Evolutionary conservation across 1,139 yeast genomes (phyloP).

Genomic region (Pichia kudriavzevii): DNA sequence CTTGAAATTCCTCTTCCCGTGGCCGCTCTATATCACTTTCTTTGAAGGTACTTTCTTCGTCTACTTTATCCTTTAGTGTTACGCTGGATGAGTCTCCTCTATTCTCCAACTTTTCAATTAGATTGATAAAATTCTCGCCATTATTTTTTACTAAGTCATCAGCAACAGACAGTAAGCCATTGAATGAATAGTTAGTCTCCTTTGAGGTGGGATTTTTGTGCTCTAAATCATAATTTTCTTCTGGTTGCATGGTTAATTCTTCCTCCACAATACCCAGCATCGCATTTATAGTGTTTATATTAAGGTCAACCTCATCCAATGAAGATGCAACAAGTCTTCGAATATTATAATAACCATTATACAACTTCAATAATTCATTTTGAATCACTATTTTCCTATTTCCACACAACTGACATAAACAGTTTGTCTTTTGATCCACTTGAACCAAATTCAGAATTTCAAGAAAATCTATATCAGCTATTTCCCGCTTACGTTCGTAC

Average conservation of each 20-base stretch:
- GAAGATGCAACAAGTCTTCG: conserved; percentile 18
- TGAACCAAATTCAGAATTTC: conserved; percentile 61
- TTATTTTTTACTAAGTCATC: conserved; percentile 71
- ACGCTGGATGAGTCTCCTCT: conserved; percentile 28
- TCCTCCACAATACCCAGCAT: conserved; percentile 21
- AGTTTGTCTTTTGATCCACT: conserved; percentile 43
- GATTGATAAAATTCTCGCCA: conserved; percentile 65
- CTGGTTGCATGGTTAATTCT: conserved; percentile 14
- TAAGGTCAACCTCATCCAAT: conserved; percentile 20
- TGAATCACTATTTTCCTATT: conserved; percentile 67
- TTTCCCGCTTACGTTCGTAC: conserved; percentile 50
- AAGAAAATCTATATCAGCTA: conserved; percentile 63
- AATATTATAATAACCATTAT: conserved; percentile 42
- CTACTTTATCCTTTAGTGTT: not conserved
- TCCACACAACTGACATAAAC: conserved; percentile 79
- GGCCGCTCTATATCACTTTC: not conserved
- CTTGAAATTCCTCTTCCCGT: conserved; percentile 3
- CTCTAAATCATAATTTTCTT: conserved; percentile 4
- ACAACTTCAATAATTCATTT: conserved; percentile 71
- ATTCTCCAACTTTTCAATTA: conserved; percentile 68
- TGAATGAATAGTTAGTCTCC: conserved; percentile 6
- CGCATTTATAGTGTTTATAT: conserved; percentile 20
- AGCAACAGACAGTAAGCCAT: conserved; percentile 47
- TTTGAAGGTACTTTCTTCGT: conserved; percentile 33
- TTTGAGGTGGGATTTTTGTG: not conserved